phyloP scores from a whole-genome alignment of 2,329 filamentous ascomycete species.

The Pseudogymnoascus sp. region DNA sequence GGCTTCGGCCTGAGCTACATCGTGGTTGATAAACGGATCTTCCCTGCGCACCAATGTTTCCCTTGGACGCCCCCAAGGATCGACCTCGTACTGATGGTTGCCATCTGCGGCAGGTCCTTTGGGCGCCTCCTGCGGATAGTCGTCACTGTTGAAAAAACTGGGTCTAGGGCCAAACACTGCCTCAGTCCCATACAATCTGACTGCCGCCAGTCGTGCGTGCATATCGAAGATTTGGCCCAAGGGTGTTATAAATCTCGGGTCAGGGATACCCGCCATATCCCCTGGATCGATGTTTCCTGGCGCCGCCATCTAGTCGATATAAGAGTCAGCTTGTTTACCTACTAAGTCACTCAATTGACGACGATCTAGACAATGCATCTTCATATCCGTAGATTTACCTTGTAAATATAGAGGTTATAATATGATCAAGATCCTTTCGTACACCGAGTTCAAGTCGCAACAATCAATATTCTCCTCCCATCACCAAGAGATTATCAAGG shows the following conservation, averaged over 20 bases:
- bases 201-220: neutral
- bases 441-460: neutral
- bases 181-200: neutral
- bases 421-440: neutral
- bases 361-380: neutral
- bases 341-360: no score
- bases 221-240: neutral
- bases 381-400: neutral
- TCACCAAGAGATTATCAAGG: neutral
- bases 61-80: neutral
- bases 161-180: neutral
- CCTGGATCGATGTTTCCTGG: neutral
- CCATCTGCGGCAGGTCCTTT: neutral
- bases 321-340: neutral
- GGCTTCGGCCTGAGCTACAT: neutral
- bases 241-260: neutral
- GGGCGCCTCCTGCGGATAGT: neutral
- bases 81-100: neutral
- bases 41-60: neutral
- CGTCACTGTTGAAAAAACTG: neutral
- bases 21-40: neutral
- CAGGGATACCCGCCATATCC: neutral
- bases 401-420: conserved; percentile 2
- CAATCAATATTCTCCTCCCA: neutral
- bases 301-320: neutral